A percentile compares a stretch with the other conserved stretches of the same genome.
Conservation (phyloP, 768 basidiomycete species). For the Zangia roseola region DNA sequence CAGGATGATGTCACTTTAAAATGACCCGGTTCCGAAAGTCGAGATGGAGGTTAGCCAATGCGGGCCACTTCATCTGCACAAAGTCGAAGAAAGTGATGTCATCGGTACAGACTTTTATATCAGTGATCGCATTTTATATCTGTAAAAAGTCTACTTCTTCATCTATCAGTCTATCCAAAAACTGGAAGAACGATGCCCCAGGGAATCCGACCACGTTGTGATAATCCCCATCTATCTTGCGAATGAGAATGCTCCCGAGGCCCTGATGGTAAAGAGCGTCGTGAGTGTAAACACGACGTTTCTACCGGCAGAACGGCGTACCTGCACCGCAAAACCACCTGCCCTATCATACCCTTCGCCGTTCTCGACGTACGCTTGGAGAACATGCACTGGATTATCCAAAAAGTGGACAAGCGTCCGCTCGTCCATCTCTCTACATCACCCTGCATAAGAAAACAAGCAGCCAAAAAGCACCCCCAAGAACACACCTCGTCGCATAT, state of each 20-base stretch:
- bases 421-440: conserved; percentile 72
- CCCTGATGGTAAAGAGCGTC: conserved; percentile 45
- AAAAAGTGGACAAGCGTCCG: conserved; percentile 76
- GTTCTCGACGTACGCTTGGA: conserved; percentile 80
- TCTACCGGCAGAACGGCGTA: conserved; percentile 31
- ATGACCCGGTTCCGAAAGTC: too few species aligned
- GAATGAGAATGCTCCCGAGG: conserved; percentile 74
- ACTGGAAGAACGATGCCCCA: conserved; percentile 77
- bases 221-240: conserved; percentile 87
- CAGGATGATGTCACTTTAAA: background rate
- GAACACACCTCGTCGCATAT: conserved; percentile 61
- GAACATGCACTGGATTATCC: conserved; percentile 54
- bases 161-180: conserved; percentile 65
- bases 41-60: too few species aligned
- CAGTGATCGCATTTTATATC: conserved; percentile 11
- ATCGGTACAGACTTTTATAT: too few species aligned
- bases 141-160: conserved; percentile 73
- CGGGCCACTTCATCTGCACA: too few species aligned
- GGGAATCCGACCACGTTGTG: conserved; percentile 94
- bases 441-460: background rate
- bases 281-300: too few species aligned
- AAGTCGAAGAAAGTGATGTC: too few species aligned
- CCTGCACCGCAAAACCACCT: conserved; percentile 94
- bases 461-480: background rate
- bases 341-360: conserved; percentile 87